Conservation (phyloP, 768 basidiomycete species). For the Boletellus ananas region DNA sequence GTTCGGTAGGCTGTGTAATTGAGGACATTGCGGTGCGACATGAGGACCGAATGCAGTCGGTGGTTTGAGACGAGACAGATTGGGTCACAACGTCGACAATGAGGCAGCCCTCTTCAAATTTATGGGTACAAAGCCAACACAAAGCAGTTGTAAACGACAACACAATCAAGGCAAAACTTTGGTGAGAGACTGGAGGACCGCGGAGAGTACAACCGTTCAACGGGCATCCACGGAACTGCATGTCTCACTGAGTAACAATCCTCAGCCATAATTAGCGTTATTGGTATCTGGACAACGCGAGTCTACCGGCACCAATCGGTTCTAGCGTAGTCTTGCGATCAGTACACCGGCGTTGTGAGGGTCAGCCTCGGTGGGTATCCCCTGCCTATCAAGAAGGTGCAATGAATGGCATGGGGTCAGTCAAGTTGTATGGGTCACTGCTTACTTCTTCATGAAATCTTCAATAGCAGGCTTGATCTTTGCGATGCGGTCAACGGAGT, state of each 20-base stretch:
- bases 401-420: background rate
- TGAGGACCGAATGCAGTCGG: background rate
- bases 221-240: no score
- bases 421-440: background rate
- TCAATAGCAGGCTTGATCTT: conserved; percentile 94
- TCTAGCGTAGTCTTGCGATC: conserved; percentile 50
- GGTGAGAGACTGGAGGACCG: no score
- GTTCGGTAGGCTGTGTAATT: conserved; percentile 1
- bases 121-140: background rate
- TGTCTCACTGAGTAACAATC: background rate
- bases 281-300: background rate
- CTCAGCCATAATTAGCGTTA: background rate
- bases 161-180: background rate
- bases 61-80: no score
- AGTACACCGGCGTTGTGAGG: conserved; percentile 81
- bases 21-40: conserved; percentile 5
- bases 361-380: conserved; percentile 70
- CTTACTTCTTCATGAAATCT: conserved; percentile 77
- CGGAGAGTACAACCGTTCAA: no score
- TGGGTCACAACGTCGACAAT: no score
- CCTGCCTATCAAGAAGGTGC: conserved; percentile 46
- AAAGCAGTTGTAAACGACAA: background rate
- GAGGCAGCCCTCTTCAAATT: background rate
- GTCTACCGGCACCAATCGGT: background rate
- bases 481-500: conserved; percentile 69